phyloP scores from a whole-genome alignment of 257 asterid genomes.

The Osmanthus fragrans region DNA sequence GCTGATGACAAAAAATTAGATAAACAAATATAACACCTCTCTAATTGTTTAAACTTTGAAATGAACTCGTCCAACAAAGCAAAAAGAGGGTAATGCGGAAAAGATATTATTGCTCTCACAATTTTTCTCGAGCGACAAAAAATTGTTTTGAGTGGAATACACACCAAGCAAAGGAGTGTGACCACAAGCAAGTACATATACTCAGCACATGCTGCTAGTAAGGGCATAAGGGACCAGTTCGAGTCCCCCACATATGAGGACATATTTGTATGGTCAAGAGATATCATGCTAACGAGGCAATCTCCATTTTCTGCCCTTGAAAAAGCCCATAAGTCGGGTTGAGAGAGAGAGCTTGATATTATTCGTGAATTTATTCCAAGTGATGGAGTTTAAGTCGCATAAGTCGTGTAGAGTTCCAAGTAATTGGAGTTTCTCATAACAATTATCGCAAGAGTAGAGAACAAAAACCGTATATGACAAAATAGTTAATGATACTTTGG shows the following conservation, averaged over 20 bases:
- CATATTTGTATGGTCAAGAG: background rate
- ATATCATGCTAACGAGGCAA: background rate
- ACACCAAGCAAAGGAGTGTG: background rate
- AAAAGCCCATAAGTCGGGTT: background rate
- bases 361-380: background rate
- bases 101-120: background rate
- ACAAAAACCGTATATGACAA: no score
- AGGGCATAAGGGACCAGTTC: conserved; percentile 13
- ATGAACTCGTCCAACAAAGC: background rate
- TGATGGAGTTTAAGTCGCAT: no score
- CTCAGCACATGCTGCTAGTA: background rate
- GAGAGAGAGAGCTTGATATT: background rate
- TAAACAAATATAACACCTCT: no score
- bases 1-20: background rate
- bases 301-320: background rate
- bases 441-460: no score
- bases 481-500: no score
- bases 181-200: background rate
- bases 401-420: background rate
- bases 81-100: background rate
- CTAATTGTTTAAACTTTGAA: background rate
- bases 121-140: background rate
- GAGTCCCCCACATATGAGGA: conserved; percentile 12
- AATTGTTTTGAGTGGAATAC: background rate
- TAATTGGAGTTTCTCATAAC: no score